phyloP scores from a whole-genome alignment of 1,284 basidiomycete genomes.

The Mycena sp. region DNA sequence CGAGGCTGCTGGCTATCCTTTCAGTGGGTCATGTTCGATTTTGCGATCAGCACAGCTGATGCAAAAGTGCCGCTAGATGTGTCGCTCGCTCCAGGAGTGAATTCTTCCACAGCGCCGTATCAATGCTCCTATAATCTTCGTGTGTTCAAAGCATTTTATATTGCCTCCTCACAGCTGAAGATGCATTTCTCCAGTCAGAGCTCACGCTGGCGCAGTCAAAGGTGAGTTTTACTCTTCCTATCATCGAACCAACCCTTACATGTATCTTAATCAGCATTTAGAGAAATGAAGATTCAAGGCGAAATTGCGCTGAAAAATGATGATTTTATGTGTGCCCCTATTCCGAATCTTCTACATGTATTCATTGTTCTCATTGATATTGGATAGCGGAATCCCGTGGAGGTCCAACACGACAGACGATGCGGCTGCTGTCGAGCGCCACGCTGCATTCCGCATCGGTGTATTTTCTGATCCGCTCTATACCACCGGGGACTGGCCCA shows the following conservation, averaged over 20 bases:
- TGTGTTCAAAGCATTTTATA: constrained; percentile 36
- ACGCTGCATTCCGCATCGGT: constrained; percentile 56
- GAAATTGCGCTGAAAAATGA: constrained; percentile 60
- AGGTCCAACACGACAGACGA: constrained; percentile 54
- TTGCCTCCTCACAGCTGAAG: not conserved
- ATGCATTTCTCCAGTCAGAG: constrained; percentile 46
- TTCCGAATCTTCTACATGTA: too few species aligned
- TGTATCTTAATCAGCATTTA: too few species aligned
- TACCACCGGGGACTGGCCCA: constrained; percentile 58
- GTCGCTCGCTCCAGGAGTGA: constrained; percentile 51
- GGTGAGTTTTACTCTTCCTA: constrained; percentile 33
- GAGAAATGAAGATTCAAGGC: constrained; percentile 54
- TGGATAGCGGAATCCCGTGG: constrained; percentile 54
- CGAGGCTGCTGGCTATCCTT: constrained; percentile 51
- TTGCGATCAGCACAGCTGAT: not conserved
- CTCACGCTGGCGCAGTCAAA: constrained; percentile 58
- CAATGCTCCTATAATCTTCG: constrained; percentile 54
- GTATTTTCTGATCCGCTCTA: constrained; percentile 55
- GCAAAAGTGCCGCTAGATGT: constrained; percentile 39
- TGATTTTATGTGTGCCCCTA: constrained; percentile 49
- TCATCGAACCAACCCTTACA: not conserved
- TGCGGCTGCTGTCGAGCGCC: constrained; percentile 52
- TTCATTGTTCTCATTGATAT: not conserved
- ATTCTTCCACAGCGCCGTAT: constrained; percentile 50
- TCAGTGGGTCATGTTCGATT: constrained; percentile 45